These are phyloP conservation scores for Xylariaceae sp. DNA, from an alignment of 2,329 filamentous ascomycete species.

Conservation along the genomic window DNA sequence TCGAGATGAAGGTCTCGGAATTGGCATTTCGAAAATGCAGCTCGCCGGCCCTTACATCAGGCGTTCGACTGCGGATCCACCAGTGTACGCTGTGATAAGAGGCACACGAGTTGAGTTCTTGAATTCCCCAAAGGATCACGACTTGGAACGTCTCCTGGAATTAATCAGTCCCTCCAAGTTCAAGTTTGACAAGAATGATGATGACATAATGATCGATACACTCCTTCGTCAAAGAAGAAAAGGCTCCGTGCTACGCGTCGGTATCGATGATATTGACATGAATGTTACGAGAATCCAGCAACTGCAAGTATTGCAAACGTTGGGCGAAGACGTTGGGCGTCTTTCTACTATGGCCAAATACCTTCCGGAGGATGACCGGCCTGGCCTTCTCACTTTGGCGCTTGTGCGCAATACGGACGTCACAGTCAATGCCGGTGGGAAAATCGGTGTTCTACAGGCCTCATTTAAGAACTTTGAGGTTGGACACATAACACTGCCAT, in stretches of 20 bases:
- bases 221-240: conserved; percentile 80
- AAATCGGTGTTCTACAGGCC: conserved; percentile 59
- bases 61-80: conserved; percentile 48
- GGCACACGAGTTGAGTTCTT: conserved; percentile 69
- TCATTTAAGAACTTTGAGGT: conserved; percentile 60
- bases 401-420: conserved; percentile 59
- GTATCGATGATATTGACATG: conserved; percentile 58
- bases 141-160: conserved; percentile 75
- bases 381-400: conserved; percentile 73
- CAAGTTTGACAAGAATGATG: conserved; percentile 76
- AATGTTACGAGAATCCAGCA: conserved; percentile 58
- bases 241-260: conserved; percentile 71
- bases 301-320: conserved; percentile 60
- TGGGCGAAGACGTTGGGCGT: conserved; percentile 74
- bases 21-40: conserved; percentile 70
- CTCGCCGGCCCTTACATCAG: conserved; percentile 64
- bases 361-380: conserved; percentile 88
- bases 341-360: conserved; percentile 89
- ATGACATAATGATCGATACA: conserved; percentile 93
- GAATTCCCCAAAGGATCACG: conserved; percentile 65
- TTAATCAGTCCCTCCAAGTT: conserved; percentile 88
- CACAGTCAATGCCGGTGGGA: conserved; percentile 58
- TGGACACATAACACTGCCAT: conserved; percentile 79
- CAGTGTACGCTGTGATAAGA: conserved; percentile 56
- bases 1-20: conserved; percentile 63